These are phyloP conservation scores for Monosporascus sp. DNA, from an alignment of 2,329 filamentous ascomycete genomes.

Conservation along the genomic window DNA sequence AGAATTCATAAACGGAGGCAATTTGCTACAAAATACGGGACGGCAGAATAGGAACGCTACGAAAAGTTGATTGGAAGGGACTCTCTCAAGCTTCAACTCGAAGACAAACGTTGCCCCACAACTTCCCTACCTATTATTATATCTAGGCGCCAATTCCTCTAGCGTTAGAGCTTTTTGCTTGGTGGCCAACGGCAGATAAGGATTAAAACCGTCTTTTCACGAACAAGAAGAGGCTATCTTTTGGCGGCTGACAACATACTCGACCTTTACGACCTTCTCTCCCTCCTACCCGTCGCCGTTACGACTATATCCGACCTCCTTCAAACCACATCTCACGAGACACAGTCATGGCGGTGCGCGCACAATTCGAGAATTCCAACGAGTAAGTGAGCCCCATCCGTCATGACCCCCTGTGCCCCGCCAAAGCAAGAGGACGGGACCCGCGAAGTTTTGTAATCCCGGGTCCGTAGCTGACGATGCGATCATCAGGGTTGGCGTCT, in stretches of 20 bases:
- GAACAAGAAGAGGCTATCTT: not conserved
- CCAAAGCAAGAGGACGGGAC: slow-evolving; percentile 8
- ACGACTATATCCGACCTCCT: slow-evolving; percentile 8
- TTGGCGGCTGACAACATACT: not conserved
- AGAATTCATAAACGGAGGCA: too few species aligned
- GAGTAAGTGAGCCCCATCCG: slow-evolving; percentile 55
- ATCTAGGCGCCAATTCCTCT: not conserved
- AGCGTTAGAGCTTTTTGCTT: too few species aligned
- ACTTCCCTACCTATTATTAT: not conserved
- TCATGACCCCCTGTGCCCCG: not conserved
- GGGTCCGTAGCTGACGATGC: slow-evolving; percentile 9
- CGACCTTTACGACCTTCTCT: not conserved
- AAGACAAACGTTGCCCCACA: not conserved
- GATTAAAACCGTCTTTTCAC: not conserved
- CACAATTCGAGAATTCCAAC: slow-evolving; percentile 85
- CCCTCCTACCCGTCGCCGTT: slow-evolving; percentile 8
- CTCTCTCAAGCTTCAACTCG: not conserved
- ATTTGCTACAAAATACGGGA: too few species aligned
- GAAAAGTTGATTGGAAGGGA: not conserved
- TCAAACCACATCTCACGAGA: slow-evolving; percentile 9
- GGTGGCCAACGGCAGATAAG: too few species aligned
- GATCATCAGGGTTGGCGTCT: slow-evolving; percentile 77
- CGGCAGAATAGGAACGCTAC: not conserved
- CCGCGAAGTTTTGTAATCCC: slow-evolving; percentile 10
- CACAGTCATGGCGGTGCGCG: slow-evolving; percentile 58